A percentile compares a stretch with the other conserved stretches of the same genome.
phyloP scores from a whole-genome alignment of 805 yeast genomes.

The Candida manassasensis region DNA sequence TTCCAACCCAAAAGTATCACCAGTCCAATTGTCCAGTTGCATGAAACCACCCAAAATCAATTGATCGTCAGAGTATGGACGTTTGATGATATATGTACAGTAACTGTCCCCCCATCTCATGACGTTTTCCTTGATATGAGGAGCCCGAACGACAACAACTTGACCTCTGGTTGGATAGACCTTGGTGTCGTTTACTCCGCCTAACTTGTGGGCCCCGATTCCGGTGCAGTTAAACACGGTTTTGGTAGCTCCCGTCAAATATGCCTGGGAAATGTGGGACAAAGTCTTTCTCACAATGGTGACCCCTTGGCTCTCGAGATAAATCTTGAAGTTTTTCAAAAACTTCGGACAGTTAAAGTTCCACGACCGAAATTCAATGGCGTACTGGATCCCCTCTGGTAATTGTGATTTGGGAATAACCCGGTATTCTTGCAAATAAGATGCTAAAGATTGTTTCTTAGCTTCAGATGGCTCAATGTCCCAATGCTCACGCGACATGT shows the following conservation, averaged over 20 bases:
- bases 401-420: conserved; percentile 34
- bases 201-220: conserved; percentile 56
- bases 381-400: conserved; percentile 52
- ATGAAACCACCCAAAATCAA: conserved; percentile 72
- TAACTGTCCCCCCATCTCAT: conserved; percentile 56
- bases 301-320: conserved; percentile 49
- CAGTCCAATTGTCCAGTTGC: conserved; percentile 59
- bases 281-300: conserved; percentile 42
- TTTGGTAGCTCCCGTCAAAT: conserved; percentile 24
- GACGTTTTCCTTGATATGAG: conserved; percentile 56
- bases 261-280: conserved; percentile 56
- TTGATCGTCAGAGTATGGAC: conserved; percentile 63
- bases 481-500: conserved; percentile 59
- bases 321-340: conserved; percentile 41
- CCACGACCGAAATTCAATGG: conserved; percentile 56
- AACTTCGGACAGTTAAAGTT: conserved; percentile 70
- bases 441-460: conserved; percentile 44
- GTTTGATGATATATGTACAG: conserved; percentile 66
- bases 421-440: conserved; percentile 47
- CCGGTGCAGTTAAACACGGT: conserved; percentile 76
- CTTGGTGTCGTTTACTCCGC: conserved; percentile 58
- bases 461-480: conserved; percentile 41
- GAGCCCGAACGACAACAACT: conserved; percentile 67
- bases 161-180: conserved; percentile 79
- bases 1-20: conserved; percentile 53